Percentiles rank a stretch among this genome's conserved stretches.
phyloP scores from a whole-genome alignment of 2,329 filamentous ascomycete genomes.

The Diaporthe caulivora region DNA sequence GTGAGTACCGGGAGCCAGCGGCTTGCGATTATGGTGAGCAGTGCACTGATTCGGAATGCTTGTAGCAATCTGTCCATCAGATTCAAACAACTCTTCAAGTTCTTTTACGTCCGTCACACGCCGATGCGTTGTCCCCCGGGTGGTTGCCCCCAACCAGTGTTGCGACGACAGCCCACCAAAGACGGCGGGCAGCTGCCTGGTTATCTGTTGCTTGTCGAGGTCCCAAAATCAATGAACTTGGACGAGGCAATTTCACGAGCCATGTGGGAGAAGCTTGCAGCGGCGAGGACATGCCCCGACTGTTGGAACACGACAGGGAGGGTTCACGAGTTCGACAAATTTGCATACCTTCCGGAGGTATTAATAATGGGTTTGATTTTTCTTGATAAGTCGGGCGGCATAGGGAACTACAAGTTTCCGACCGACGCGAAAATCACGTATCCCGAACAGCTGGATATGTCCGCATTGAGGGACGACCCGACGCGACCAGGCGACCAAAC shows the following conservation, averaged over 20 bases:
- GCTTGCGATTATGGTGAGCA: no score
- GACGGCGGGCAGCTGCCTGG: background rate
- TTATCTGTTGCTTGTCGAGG: background rate
- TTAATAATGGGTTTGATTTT: background rate
- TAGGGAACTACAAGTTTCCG: no score
- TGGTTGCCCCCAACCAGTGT: background rate
- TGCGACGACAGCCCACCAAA: background rate
- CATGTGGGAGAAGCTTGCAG: background rate
- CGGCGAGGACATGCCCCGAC: background rate
- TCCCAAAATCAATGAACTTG: background rate
- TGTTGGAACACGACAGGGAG: background rate
- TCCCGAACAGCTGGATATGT: slow-evolving; percentile 8
- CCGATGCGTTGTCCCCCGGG: background rate
- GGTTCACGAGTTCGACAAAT: background rate
- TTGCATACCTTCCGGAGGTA: slow-evolving; percentile 14
- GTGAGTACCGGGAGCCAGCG: background rate
- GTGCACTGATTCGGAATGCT: background rate
- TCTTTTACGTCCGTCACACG: background rate
- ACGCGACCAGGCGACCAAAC: background rate
- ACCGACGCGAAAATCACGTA: background rate
- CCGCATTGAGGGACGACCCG: background rate
- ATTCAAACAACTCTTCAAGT: slow-evolving; percentile 18
- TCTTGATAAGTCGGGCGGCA: background rate
- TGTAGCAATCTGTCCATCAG: background rate
- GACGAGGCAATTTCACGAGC: background rate